Evolutionary conservation across 768 basidiomycete species (phyloP).

Genomic region (Phaffia tasmanica): DNA sequence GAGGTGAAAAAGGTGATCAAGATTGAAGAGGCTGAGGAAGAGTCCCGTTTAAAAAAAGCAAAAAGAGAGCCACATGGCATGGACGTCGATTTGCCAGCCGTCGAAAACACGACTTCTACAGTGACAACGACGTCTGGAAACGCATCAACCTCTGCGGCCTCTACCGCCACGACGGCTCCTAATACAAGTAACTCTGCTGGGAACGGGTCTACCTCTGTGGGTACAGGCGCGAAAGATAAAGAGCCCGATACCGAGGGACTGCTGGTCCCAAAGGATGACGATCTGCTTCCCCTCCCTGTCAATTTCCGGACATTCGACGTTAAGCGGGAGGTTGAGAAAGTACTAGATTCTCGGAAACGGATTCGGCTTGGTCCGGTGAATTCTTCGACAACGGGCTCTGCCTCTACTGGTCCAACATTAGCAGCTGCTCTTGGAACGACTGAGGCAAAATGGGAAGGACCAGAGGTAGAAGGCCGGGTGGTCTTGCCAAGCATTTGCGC

Average conservation of each 20-base stretch:
- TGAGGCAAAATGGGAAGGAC: conserved; percentile 8
- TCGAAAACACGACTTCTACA: not conserved
- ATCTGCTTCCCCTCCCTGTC: conserved; percentile 68
- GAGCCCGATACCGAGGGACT: conserved; percentile 42
- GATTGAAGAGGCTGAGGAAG: conserved; percentile 13
- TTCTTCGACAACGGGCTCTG: not conserved
- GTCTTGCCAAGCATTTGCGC: conserved; percentile 86
- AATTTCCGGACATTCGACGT: conserved; percentile 77
- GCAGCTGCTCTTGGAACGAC: conserved; percentile 43
- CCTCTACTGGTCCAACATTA: conserved; percentile 40
- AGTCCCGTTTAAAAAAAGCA: not conserved
- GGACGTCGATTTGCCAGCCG: conserved; percentile 13
- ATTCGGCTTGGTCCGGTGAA: conserved; percentile 70
- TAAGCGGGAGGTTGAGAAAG: conserved; percentile 75
- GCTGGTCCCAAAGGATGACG: conserved; percentile 53
- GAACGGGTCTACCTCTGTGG: not conserved
- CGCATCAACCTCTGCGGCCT: conserved; percentile 46
- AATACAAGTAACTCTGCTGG: conserved; percentile 33
- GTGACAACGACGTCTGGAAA: conserved; percentile 29
- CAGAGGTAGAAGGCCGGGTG: conserved; percentile 30
- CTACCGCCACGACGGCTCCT: conserved; percentile 44
- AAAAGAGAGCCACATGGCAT: not conserved
- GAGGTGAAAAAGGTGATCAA: conserved; percentile 70
- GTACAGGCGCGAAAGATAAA: not conserved
- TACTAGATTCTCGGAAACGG: conserved; percentile 80